Percentiles rank a stretch among this genome's conserved stretches.
These are phyloP conservation scores for Parathielavia appendiculata DNA, from an alignment of 495 filamentous ascomycete species.

Conservation along the genomic window DNA sequence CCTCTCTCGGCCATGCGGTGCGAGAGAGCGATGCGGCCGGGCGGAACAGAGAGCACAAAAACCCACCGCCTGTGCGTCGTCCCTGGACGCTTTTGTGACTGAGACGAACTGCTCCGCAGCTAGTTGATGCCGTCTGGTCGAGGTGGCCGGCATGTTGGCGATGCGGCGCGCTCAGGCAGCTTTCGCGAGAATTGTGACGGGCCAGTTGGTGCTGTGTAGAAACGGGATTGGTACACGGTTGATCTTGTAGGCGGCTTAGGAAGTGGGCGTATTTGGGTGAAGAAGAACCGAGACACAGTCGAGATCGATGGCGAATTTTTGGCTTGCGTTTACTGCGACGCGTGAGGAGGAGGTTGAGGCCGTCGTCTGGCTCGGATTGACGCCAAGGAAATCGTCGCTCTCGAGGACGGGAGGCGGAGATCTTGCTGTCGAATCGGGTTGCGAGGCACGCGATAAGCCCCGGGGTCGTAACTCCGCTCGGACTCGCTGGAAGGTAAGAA, in stretches of 20 bases:
- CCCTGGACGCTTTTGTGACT: constrained; percentile 50
- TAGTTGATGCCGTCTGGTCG: neutral
- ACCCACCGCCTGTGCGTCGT: constrained; percentile 47
- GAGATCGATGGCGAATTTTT: too few species aligned
- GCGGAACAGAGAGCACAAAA: constrained; percentile 6
- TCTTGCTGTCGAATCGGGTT: constrained; percentile 9
- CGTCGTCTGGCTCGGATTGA: neutral
- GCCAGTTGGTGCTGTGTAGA: too few species aligned
- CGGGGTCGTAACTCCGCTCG: neutral
- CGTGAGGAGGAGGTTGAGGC: too few species aligned
- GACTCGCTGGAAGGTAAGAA: neutral
- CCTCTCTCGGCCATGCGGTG: constrained; percentile 16
- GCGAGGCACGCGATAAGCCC: constrained; percentile 2
- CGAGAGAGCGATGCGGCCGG: constrained; percentile 12
- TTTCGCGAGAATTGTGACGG: too few species aligned
- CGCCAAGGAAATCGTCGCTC: neutral
- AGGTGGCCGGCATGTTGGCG: constrained; percentile 1
- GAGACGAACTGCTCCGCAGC: constrained; percentile 39
- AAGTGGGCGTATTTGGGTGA: too few species aligned
- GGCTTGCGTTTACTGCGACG: too few species aligned
- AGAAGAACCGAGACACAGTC: too few species aligned
- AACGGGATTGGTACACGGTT: too few species aligned
- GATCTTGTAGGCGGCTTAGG: too few species aligned
- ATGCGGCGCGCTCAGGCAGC: too few species aligned
- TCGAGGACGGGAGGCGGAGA: neutral